phyloP scores from a whole-genome alignment of 1,284 basidiomycete species.

The Moesziomyces sp. region DNA sequence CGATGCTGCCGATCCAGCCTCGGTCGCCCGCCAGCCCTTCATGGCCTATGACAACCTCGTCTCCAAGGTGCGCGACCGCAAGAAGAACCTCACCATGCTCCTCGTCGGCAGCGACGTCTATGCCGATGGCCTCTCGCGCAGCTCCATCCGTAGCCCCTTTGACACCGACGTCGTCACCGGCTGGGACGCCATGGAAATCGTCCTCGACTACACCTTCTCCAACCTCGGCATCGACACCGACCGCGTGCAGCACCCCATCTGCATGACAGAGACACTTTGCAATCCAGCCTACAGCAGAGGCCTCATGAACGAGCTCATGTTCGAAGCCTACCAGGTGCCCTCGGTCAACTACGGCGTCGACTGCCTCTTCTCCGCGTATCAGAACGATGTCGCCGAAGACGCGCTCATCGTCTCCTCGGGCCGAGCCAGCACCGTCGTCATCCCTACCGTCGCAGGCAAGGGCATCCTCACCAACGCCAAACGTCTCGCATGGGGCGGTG shows the following conservation, averaged over 20 bases:
- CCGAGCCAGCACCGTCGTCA: constrained; percentile 53
- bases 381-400: constrained; percentile 56
- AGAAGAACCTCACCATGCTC: constrained; percentile 54
- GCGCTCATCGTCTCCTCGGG: constrained; percentile 62
- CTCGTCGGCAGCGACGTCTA: constrained; percentile 64
- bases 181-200: constrained; percentile 75
- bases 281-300: constrained; percentile 89
- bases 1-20: constrained; percentile 39
- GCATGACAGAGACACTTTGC: constrained; percentile 92
- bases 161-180: constrained; percentile 64
- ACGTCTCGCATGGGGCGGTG: constrained; percentile 90
- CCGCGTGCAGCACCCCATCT: constrained; percentile 85
- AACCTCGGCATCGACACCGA: constrained; percentile 84
- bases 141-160: constrained; percentile 58
- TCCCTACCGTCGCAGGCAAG: constrained; percentile 58
- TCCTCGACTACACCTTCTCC: constrained; percentile 90
- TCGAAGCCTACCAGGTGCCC: constrained; percentile 91
- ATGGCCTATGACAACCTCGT: constrained; percentile 61
- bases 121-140: constrained; percentile 56
- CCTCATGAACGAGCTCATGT: constrained; percentile 92
- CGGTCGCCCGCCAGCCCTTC: constrained; percentile 34
- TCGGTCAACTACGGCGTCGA: constrained; percentile 90
- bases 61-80: constrained; percentile 62
- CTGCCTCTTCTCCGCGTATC: constrained; percentile 87
- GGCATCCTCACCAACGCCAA: constrained; percentile 62